Percentiles rank a stretch among this genome's conserved stretches.
Evolutionary conservation across 2,329 filamentous ascomycete species (phyloP).

Genomic region (Arachnopeziza araneosa): DNA sequence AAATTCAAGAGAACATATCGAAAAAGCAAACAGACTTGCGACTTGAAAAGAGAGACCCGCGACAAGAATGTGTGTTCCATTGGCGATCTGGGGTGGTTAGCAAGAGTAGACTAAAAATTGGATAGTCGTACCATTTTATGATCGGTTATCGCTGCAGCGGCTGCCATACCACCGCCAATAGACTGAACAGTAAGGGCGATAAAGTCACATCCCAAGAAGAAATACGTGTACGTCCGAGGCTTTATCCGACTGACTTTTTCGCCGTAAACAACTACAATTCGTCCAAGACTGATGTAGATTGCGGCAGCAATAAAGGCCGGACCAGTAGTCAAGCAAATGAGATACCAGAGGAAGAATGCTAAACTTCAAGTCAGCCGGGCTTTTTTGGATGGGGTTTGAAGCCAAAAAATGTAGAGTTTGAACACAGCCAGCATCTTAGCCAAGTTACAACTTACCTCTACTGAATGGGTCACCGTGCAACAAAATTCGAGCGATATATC

Average conservation of each 20-base stretch:
- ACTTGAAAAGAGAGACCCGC: slow-evolving; percentile 59
- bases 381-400: not conserved
- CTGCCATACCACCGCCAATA: slow-evolving; percentile 53
- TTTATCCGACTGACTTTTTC: slow-evolving; percentile 43
- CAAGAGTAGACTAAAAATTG: not conserved
- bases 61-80: slow-evolving; percentile 59
- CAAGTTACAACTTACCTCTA: slow-evolving; percentile 5
- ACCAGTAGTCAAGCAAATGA: slow-evolving; percentile 56
- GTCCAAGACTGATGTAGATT: slow-evolving; percentile 55
- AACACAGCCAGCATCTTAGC: not conserved
- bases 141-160: slow-evolving; percentile 33
- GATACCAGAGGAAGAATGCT: slow-evolving; percentile 46
- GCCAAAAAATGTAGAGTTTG: not conserved
- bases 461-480: slow-evolving; percentile 48
- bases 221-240: slow-evolving; percentile 41
- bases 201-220: slow-evolving; percentile 61
- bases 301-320: slow-evolving; percentile 60
- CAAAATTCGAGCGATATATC: slow-evolving; percentile 49
- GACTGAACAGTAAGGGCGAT: slow-evolving; percentile 56
- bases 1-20: slow-evolving; percentile 35
- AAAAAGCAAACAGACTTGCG: slow-evolving; percentile 46
- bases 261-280: slow-evolving; percentile 44
- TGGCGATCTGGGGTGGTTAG: slow-evolving; percentile 29
- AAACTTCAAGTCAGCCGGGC: not conserved
- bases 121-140: not conserved